Base-by-base conservation (phyloP, 257 asterid genomes). In the Fraxinus anomala region DNA sequence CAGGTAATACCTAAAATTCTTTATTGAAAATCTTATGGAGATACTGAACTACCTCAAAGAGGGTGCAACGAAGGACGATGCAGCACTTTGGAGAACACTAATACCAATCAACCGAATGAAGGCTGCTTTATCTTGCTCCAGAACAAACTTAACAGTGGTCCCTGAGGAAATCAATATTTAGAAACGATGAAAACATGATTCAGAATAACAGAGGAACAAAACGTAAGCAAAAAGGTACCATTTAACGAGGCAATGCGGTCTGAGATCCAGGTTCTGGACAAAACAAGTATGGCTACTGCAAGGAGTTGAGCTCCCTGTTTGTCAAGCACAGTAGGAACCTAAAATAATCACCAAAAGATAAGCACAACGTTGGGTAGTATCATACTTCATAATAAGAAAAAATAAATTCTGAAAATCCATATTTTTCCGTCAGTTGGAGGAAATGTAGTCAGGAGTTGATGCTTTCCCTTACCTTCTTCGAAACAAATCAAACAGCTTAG, bases 31-130 rank as follows among this genome's bases (percentile, higher is more conserved):
- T 68, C 59, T 69, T 76, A 63, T 34, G 68, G 42, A 81, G 70
- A 83, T 70, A 54, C 40, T 21, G 68, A 67, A 17, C 49, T 87
- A 96, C 99, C 98, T 93, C 86, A 96, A 89, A 61, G 99, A 93
- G 21, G 99, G 99, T 77, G 97, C 99, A 73, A 96, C 88, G 75
- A 96, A 93, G 77, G 99, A 93, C 82, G 98, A 93, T 69, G 99
- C 99, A 36, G 96, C 97, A 89, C 99, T 96, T 83, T 96, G 99
- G 82, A 96, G 94, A 86, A 96, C 89, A 82, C 99, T 96, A 80
- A 96, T 83, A 76, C 97, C 97, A 83, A 96, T 92, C 90, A 96
- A 83, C 86, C 86, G 94, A 74, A 92, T 11, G 79, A 96, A 96
- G 59, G 97, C 95, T 72, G 92, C 88, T 83, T 92, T 93, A 86